Evolutionary conservation across 2,329 filamentous ascomycete genomes (phyloP), one percentile per base, ranked within the genome.

Genomic region (Apiospora marii): DNA sequence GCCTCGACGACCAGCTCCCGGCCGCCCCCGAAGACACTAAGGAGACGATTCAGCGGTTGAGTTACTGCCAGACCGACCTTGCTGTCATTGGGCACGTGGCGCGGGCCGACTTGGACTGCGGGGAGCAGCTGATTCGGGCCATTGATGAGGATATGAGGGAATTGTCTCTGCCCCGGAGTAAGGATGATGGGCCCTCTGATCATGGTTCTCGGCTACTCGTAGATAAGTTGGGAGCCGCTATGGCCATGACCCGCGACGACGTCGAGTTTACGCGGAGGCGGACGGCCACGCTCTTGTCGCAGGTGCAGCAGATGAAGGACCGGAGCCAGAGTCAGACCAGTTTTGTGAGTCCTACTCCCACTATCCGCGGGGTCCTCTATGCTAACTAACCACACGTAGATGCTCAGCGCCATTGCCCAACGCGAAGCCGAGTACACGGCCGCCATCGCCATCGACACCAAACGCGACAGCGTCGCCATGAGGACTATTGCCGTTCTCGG

Each of bases 401-500:
- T 51, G 49, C 49, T 51, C 7, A 27, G 24, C 14, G 49, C 24
- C 24, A 3, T 51, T 24, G 49, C 49, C 8, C 49, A 51, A 27
- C 24, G 49, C 49, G n/a, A 51, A 27, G 61, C 61, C 61, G 27
- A 70, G 37, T 48, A 70, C 43, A 58, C 69, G 7, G 27, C 46
- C 51, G 41, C 16, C 43, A 53, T 70, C 5, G 69, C 51, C 13
- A 61, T 70, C 12, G 69, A 48, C 19, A 64, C 69, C 27, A 51
- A 48, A 43, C 69, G 69, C 16, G 51, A 70, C 48, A 70, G 69
- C 14, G 49, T 51, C 13, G 69, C 69, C 14, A 70, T 70, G 69
- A 49, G 58, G 41, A 41, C 53, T 6, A 61, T 70, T 43, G 49
- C 69, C 41, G 69, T 37, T 13, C 46, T 70, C 5, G 53, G 46